Evolutionary conservation across 148 eudicot species (phyloP).

Genomic region (Fagopyrum tataricum): DNA sequence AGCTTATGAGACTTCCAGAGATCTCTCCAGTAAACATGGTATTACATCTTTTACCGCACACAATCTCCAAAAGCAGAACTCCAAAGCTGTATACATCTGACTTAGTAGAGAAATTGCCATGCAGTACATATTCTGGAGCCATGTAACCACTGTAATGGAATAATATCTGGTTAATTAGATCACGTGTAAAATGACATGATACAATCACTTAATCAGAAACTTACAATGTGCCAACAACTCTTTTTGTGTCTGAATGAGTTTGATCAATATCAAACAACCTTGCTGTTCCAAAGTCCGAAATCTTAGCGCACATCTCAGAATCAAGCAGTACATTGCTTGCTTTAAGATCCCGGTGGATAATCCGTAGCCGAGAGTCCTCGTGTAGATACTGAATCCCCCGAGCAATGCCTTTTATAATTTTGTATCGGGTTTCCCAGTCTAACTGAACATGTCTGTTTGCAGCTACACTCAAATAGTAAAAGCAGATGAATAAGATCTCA

Average conservation of each 20-base stretch:
- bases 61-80: slow-evolving; percentile 36
- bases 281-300: slow-evolving; percentile 34
- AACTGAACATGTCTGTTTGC: neutral
- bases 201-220: neutral
- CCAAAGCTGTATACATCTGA: slow-evolving; percentile 52
- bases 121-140: slow-evolving; percentile 45
- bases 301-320: slow-evolving; percentile 26
- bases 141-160: slow-evolving; percentile 32
- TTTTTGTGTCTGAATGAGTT: slow-evolving; percentile 23
- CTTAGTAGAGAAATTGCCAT: slow-evolving; percentile 36
- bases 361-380: slow-evolving; percentile 22
- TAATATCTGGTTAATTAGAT: neutral
- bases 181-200: no score
- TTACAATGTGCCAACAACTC: slow-evolving; percentile 35
- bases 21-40: slow-evolving; percentile 23
- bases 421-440: slow-evolving; percentile 26
- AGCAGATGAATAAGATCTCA: neutral
- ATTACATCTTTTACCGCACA: slow-evolving; percentile 30
- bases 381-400: slow-evolving; percentile 23
- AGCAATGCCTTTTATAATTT: slow-evolving; percentile 26
- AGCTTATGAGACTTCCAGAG: slow-evolving; percentile 30
- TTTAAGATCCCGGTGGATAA: slow-evolving; percentile 30
- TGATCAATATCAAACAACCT: slow-evolving; percentile 23
- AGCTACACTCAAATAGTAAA: neutral
- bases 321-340: slow-evolving; percentile 27